Evolutionary conservation across 2,329 filamentous ascomycete genomes (phyloP).

Genomic region (Arthrocladium fulminans): DNA sequence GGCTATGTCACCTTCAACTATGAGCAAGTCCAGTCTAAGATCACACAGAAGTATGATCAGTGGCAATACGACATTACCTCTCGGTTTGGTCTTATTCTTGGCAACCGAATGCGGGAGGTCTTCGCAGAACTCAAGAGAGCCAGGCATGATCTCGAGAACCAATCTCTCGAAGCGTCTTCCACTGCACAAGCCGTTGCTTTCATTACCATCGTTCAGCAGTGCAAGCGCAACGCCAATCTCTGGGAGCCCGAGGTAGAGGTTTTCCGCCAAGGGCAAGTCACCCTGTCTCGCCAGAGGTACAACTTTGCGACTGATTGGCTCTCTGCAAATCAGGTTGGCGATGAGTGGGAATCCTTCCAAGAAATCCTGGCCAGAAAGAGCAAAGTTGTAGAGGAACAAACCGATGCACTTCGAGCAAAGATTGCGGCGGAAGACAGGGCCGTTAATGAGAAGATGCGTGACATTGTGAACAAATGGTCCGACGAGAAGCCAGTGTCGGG

Average conservation of each 20-base stretch:
- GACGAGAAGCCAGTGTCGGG: conserved; percentile 96
- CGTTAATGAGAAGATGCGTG: conserved; percentile 75
- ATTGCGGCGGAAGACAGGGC: conserved; percentile 89
- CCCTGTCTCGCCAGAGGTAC: conserved; percentile 81
- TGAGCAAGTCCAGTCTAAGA: conserved; percentile 95
- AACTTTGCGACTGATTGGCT: conserved; percentile 93
- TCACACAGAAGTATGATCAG: conserved; percentile 98
- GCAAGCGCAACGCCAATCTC: conserved; percentile 82
- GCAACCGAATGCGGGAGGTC: conserved; percentile 82
- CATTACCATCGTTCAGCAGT: conserved; percentile 95
- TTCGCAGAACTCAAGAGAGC: conserved; percentile 87
- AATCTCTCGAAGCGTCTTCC: conserved; percentile 86
- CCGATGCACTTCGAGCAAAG: conserved; percentile 87
- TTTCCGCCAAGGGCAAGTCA: conserved; percentile 92
- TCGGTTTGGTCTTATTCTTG: conserved; percentile 84
- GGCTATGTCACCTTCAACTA: conserved; percentile 95
- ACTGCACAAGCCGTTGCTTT: conserved; percentile 96
- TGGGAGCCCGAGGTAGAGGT: conserved; percentile 96
- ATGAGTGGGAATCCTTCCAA: conserved; percentile 88
- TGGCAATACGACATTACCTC: conserved; percentile 97
- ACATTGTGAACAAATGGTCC: conserved; percentile 81
- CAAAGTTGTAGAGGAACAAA: conserved; percentile 93
- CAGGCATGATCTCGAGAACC: conserved; percentile 78
- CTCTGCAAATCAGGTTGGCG: conserved; percentile 89
- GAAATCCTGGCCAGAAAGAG: conserved; percentile 86